These are phyloP conservation scores for Malassezia equina DNA, from an alignment of 1,284 basidiomycete genomes.

Conservation along the genomic window DNA sequence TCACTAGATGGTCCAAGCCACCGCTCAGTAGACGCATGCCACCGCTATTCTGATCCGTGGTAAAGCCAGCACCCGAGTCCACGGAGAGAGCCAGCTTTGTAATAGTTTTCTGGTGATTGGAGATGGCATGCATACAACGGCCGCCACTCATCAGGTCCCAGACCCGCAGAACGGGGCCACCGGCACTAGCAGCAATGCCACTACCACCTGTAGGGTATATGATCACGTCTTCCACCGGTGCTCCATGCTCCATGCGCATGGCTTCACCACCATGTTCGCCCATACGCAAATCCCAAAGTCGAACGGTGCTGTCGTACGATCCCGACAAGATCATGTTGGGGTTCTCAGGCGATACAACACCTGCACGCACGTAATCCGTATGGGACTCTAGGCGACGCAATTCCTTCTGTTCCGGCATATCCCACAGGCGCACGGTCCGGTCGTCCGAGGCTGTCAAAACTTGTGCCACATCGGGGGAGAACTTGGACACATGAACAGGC, in stretches of 20 bases:
- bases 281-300: slow-evolving; percentile 71
- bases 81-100: slow-evolving; percentile 58
- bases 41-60: slow-evolving; percentile 39
- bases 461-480: slow-evolving; percentile 71
- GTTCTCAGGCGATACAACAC: slow-evolving; percentile 70
- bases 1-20: slow-evolving; percentile 90
- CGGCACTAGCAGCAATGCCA: slow-evolving; percentile 71
- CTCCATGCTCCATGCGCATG: slow-evolving; percentile 47
- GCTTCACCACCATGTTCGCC: slow-evolving; percentile 31
- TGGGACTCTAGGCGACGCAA: slow-evolving; percentile 72
- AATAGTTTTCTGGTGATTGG: slow-evolving; percentile 94
- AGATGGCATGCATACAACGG: slow-evolving; percentile 49
- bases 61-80: slow-evolving; percentile 32
- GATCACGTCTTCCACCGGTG: slow-evolving; percentile 84
- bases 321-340: slow-evolving; percentile 79
- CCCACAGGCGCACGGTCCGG: slow-evolving; percentile 85
- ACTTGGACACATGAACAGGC: slow-evolving; percentile 86
- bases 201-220: slow-evolving; percentile 70
- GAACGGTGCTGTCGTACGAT: slow-evolving; percentile 84
- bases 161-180: slow-evolving; percentile 82
- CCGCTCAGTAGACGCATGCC: slow-evolving; percentile 74
- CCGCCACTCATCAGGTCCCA: slow-evolving; percentile 95
- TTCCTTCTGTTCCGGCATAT: slow-evolving; percentile 77
- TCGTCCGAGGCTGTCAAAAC: slow-evolving; percentile 93
- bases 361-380: slow-evolving; percentile 89